These are phyloP conservation scores for Ustilago trichophora DNA, from an alignment of 1,284 basidiomycete genomes.

Conservation along the genomic window DNA sequence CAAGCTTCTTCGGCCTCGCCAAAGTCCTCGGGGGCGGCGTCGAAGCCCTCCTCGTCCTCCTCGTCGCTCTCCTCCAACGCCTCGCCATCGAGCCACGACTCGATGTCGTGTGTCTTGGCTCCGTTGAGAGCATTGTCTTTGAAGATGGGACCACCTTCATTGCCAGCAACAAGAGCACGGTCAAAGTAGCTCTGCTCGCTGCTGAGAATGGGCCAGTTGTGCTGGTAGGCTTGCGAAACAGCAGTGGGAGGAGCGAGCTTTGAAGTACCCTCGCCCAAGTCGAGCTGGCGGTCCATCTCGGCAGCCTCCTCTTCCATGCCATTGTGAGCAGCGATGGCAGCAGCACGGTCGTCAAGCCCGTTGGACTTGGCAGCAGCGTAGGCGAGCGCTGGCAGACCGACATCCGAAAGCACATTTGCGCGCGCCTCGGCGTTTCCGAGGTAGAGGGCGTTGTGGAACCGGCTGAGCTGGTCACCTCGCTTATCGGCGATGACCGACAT, in stretches of 20 bases:
- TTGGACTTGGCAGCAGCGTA: slow-evolving; percentile 96
- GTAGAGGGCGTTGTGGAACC: slow-evolving; percentile 97
- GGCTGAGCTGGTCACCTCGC: slow-evolving; percentile 94
- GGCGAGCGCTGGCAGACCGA: slow-evolving; percentile 91
- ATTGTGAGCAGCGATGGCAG: slow-evolving; percentile 54
- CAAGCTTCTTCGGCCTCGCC: slow-evolving; percentile 61
- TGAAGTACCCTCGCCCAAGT: slow-evolving; percentile 31
- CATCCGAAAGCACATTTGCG: slow-evolving; percentile 87
- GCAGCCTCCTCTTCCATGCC: slow-evolving; percentile 42
- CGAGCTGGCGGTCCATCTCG: slow-evolving; percentile 40
- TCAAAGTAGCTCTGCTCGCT: slow-evolving; percentile 94
- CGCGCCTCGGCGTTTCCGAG: slow-evolving; percentile 85
- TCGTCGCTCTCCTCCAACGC: slow-evolving; percentile 68
- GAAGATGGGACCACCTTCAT: slow-evolving; percentile 65
- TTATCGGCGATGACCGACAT: slow-evolving; percentile 99
- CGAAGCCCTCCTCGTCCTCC: slow-evolving; percentile 69
- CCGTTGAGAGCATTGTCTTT: slow-evolving; percentile 69
- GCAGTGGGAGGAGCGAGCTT: slow-evolving; percentile 72
- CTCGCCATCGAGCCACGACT: slow-evolving; percentile 73
- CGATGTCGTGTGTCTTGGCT: slow-evolving; percentile 61
- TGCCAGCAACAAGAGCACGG: slow-evolving; percentile 74
- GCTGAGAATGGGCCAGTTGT: slow-evolving; percentile 87
- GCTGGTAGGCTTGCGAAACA: slow-evolving; percentile 77
- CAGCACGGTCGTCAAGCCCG: slow-evolving; percentile 77
- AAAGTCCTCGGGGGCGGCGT: slow-evolving; percentile 47